Conservation (phyloP, 1,139 yeast species). For the Blastobotrys illinoisensis region DNA sequence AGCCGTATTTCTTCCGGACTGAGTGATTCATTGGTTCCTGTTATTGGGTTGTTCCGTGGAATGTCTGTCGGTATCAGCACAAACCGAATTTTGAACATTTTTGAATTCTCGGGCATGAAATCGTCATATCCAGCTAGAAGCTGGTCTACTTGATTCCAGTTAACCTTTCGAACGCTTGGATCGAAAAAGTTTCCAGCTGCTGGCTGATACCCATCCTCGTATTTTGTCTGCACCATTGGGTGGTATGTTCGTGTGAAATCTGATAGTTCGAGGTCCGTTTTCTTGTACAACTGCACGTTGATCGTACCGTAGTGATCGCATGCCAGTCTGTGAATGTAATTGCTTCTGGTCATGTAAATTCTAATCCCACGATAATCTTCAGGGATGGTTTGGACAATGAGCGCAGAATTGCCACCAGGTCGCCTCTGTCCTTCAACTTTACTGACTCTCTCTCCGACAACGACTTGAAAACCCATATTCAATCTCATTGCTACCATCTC, state of each 20-base stretch:
- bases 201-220: constrained; percentile 60
- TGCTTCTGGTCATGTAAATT: constrained; percentile 68
- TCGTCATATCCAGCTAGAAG: constrained; percentile 85
- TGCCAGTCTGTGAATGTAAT: constrained; percentile 77
- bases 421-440: constrained; percentile 58
- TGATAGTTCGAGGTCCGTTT: constrained; percentile 27
- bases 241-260: constrained; percentile 32
- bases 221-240: constrained; percentile 70
- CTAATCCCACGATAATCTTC: constrained; percentile 50
- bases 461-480: constrained; percentile 84
- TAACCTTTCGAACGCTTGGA: constrained; percentile 49
- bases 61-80: constrained; percentile 71
- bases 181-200: constrained; percentile 54
- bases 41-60: constrained; percentile 37
- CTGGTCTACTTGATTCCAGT: constrained; percentile 93
- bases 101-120: constrained; percentile 41
- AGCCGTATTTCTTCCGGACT: constrained; percentile 74
- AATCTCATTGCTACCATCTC: constrained; percentile 85
- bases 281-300: constrained; percentile 66
- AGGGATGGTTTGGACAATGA: constrained; percentile 37
- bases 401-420: constrained; percentile 49
- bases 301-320: constrained; percentile 66
- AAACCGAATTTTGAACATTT: constrained; percentile 68
- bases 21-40: constrained; percentile 5
- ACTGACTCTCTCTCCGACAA: constrained; percentile 62